Evolutionary conservation across 2,329 filamentous ascomycete species (phyloP).

Genomic region (Periglandula ipomoeae): DNA sequence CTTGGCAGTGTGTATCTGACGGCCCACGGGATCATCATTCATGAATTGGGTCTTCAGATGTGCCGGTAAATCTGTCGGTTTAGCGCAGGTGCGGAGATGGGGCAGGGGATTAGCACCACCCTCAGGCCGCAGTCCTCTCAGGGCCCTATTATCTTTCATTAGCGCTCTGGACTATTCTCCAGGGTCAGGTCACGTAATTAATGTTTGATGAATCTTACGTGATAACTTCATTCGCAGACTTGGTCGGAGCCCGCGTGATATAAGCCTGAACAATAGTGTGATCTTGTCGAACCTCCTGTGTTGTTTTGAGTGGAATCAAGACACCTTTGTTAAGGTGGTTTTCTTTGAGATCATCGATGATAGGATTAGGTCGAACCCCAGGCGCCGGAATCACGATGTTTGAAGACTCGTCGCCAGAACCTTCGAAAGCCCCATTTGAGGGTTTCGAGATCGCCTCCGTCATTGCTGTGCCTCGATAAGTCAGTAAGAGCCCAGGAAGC

Average conservation of each 20-base stretch:
- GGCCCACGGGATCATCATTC: constrained; percentile 45
- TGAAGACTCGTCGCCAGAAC: background rate
- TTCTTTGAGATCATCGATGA: constrained; percentile 27
- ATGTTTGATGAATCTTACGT: constrained; percentile 40
- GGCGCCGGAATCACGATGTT: background rate
- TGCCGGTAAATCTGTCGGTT: constrained; percentile 56
- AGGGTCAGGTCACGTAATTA: too few relatives aligned
- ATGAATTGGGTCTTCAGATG: constrained; percentile 55
- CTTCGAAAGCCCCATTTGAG: background rate
- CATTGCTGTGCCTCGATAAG: constrained; percentile 4
- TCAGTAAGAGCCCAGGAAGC: too few relatives aligned
- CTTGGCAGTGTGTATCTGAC: constrained; percentile 50
- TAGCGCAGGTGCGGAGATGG: constrained; percentile 69
- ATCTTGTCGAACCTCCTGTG: constrained; percentile 51
- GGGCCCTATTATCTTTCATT: constrained; percentile 32
- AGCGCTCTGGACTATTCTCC: constrained; percentile 6
- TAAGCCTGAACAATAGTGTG: constrained; percentile 54
- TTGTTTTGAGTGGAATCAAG: constrained; percentile 55
- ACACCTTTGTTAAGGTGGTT: constrained; percentile 34
- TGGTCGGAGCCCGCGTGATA: constrained; percentile 63
- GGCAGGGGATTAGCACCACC: constrained; percentile 55
- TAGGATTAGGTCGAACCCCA: constrained; percentile 23
- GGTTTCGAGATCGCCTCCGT: constrained; percentile 1
- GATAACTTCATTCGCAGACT: constrained; percentile 62
- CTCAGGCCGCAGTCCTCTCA: constrained; percentile 48